Conservation (phyloP, 2,329 filamentous ascomycete species). For the Aspergillus thermomutatus region DNA sequence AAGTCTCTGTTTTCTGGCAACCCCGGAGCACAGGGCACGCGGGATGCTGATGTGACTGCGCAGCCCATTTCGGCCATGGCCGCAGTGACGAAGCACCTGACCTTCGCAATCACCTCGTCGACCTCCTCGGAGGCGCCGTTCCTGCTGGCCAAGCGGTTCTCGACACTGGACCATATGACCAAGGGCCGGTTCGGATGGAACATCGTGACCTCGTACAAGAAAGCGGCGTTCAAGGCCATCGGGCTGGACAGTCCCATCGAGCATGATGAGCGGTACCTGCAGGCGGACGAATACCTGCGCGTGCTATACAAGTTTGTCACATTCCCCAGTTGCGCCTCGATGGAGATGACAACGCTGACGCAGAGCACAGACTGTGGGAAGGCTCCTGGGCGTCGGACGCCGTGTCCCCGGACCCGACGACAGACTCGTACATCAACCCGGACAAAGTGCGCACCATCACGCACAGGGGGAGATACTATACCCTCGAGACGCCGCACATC, state of each 20-base stretch:
- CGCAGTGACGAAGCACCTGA: constrained; percentile 61
- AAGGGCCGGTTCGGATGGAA: constrained; percentile 63
- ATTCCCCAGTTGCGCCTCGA: background rate
- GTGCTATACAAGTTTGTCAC: constrained; percentile 58
- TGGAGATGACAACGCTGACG: background rate
- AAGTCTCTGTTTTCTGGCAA: constrained; percentile 26
- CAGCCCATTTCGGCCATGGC: constrained; percentile 64
- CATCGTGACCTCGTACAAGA: constrained; percentile 63
- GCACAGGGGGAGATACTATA: constrained; percentile 56
- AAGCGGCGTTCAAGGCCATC: constrained; percentile 61
- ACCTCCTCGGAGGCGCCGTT: constrained; percentile 63
- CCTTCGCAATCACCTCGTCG: constrained; percentile 61
- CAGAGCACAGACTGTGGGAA: constrained; percentile 50
- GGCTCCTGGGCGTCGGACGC: constrained; percentile 58
- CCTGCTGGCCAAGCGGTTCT: constrained; percentile 60
- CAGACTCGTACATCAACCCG: constrained; percentile 58
- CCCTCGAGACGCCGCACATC: constrained; percentile 46
- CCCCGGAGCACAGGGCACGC: too few species aligned
- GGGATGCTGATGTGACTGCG: background rate
- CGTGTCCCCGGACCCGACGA: constrained; percentile 50
- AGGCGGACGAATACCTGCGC: constrained; percentile 60
- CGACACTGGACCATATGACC: constrained; percentile 61
- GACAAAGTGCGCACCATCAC: constrained; percentile 59
- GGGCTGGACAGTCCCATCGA: constrained; percentile 56
- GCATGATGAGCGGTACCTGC: constrained; percentile 59